These are phyloP conservation scores for Chaetomium sp. DNA, from an alignment of 2,329 filamentous ascomycete species.

Conservation along the genomic window DNA sequence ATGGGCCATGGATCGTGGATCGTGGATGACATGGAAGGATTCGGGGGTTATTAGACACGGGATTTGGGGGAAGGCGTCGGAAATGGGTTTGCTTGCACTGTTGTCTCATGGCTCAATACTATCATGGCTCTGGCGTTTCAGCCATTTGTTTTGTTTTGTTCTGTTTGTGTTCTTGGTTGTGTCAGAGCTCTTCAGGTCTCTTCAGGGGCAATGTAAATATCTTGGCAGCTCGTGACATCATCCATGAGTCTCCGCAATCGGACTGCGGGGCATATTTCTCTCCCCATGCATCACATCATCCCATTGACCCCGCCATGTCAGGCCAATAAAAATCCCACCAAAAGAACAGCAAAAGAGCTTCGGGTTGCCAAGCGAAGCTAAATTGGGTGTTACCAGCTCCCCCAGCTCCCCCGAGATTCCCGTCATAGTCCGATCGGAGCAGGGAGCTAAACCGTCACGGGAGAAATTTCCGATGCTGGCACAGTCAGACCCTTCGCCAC, in stretches of 20 bases:
- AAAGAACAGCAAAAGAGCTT: background rate
- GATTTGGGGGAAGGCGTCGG: background rate
- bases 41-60: background rate
- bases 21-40: background rate
- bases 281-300: background rate
- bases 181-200: too few relatives aligned
- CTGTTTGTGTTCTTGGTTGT: too few relatives aligned
- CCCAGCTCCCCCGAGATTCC: background rate
- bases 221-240: conserved; percentile 17
- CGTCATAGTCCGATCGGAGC: conserved; percentile 21
- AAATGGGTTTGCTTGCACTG: background rate
- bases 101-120: conserved; percentile 8
- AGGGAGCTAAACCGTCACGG: background rate
- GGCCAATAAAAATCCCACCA: conserved; percentile 10
- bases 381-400: background rate
- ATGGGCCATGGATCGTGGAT: conserved; percentile 9
- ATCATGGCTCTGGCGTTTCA: conserved; percentile 17
- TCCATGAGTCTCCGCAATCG: conserved; percentile 24
- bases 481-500: conserved; percentile 7
- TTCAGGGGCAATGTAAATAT: background rate
- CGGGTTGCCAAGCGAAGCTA: conserved; percentile 12
- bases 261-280: conserved; percentile 21
- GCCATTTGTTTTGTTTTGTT: background rate
- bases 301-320: conserved; percentile 15
- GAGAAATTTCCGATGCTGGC: background rate